Percentiles rank a stretch among this genome's conserved stretches.
phyloP scores from a whole-genome alignment of 352 stramenopile species.

The Pythium sukuiense region DNA sequence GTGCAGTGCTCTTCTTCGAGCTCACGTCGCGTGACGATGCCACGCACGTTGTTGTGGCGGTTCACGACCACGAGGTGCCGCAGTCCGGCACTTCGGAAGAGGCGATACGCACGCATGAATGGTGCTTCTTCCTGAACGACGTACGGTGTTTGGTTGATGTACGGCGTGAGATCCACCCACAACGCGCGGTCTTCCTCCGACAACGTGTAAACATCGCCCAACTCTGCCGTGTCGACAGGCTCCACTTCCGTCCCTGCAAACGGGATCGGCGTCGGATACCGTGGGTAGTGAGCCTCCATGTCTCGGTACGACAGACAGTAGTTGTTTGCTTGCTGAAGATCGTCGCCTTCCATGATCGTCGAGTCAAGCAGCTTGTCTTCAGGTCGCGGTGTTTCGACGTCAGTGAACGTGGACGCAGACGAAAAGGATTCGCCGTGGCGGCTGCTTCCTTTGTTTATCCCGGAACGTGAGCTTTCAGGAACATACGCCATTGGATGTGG shows the following conservation, averaged over 20 bases:
- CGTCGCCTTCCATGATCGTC: not conserved
- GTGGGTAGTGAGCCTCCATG: conserved; percentile 83
- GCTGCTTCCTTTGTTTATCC: conserved; percentile 25
- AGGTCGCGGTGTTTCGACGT: conserved; percentile 29
- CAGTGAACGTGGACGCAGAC: conserved; percentile 6
- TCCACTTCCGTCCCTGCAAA: conserved; percentile 36
- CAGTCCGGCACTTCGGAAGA: conserved; percentile 96
- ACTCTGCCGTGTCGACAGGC: conserved; percentile 27
- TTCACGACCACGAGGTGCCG: conserved; percentile 95
- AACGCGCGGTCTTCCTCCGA: conserved; percentile 83
- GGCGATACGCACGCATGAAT: conserved; percentile 94
- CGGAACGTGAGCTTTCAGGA: conserved; percentile 29
- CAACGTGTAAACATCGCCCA: conserved; percentile 46
- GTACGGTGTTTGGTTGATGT: conserved; percentile 97
- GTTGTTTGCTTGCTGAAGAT: conserved; percentile 10
- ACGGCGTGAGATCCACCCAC: conserved; percentile 95
- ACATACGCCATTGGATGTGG: conserved; percentile 52
- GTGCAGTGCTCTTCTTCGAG: conserved; percentile 82
- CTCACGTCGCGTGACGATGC: conserved; percentile 86
- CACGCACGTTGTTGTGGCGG: conserved; percentile 89
- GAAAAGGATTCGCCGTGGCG: not conserved
- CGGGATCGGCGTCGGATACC: conserved; percentile 66
- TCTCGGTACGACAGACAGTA: conserved; percentile 80
- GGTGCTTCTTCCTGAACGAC: conserved; percentile 95
- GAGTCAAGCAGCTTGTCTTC: conserved; percentile 46